Evolutionary conservation across 441 rosid species (phyloP).

Genomic region (Syzygium syzygioides): DNA sequence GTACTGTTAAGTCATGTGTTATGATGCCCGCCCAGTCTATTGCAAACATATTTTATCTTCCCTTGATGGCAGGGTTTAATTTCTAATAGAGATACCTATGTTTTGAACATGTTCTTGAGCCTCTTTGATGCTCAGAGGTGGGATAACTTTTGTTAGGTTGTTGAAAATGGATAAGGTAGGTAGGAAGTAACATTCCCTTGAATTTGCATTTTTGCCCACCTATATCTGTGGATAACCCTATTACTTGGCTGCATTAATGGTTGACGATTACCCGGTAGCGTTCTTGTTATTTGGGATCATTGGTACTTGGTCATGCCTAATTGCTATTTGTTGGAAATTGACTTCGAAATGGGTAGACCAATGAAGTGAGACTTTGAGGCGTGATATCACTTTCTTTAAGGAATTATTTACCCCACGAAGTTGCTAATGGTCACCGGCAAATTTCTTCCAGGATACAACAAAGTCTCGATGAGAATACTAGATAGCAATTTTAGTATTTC

Average conservation of each 20-base stretch:
- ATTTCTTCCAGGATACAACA: no score
- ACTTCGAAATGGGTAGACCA: background rate
- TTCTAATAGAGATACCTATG: background rate
- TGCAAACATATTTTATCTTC: background rate
- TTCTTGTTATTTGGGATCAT: background rate
- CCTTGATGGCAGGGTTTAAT: background rate
- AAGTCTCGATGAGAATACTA: no score
- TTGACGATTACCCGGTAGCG: background rate
- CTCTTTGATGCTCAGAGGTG: background rate
- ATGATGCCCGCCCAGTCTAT: background rate
- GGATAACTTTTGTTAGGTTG: background rate
- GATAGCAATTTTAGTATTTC: no score
- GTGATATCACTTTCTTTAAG: no score
- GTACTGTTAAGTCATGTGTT: background rate
- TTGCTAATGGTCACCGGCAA: no score
- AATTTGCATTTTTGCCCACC: background rate
- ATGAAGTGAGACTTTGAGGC: no score
- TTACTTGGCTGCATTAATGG: background rate
- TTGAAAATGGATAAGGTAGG: background rate
- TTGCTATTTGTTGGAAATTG: background rate
- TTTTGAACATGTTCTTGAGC: background rate
- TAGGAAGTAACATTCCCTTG: background rate
- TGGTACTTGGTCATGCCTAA: background rate
- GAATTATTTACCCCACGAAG: no score
- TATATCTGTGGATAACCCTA: background rate